Evolutionary conservation across 345 rosid species (phyloP).

Genomic region (Syzygium aromaticum): DNA sequence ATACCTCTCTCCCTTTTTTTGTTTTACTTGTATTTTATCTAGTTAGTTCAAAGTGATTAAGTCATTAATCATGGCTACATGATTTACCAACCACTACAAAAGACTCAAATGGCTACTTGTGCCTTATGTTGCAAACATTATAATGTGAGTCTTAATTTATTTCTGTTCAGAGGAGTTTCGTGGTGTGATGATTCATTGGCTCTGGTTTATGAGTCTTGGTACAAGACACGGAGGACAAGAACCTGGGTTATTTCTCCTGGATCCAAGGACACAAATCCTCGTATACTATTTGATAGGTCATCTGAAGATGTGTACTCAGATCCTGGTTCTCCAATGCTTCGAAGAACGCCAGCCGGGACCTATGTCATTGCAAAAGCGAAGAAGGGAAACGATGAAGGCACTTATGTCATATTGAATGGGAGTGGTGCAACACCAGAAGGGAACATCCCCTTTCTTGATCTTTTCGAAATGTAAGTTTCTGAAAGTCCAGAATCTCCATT

Average conservation of each 20-base stretch:
- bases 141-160: not conserved
- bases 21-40: not conserved
- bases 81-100: not conserved
- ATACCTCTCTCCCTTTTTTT: not conserved
- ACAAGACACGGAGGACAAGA: slow-evolving; percentile 78
- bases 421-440: slow-evolving; percentile 97
- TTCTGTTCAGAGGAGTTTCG: slow-evolving; percentile 62
- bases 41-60: not conserved
- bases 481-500: not conserved
- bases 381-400: slow-evolving; percentile 62
- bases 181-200: slow-evolving; percentile 97
- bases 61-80: not conserved
- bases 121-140: not conserved
- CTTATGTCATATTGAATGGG: slow-evolving; percentile 75
- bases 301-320: slow-evolving; percentile 99
- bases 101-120: not conserved
- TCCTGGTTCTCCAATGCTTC: slow-evolving; percentile 94
- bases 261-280: slow-evolving; percentile 52
- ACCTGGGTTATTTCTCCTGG: slow-evolving; percentile 93
- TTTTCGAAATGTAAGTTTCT: slow-evolving; percentile 85
- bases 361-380: slow-evolving; percentile 83
- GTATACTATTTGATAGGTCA: slow-evolving; percentile 88
- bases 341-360: slow-evolving; percentile 69
- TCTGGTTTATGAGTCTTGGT: slow-evolving; percentile 93
- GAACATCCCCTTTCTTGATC: slow-evolving; percentile 93